Conservation (phyloP, 108 stramenopile species). For the Cyclostephanos tholiformis region DNA sequence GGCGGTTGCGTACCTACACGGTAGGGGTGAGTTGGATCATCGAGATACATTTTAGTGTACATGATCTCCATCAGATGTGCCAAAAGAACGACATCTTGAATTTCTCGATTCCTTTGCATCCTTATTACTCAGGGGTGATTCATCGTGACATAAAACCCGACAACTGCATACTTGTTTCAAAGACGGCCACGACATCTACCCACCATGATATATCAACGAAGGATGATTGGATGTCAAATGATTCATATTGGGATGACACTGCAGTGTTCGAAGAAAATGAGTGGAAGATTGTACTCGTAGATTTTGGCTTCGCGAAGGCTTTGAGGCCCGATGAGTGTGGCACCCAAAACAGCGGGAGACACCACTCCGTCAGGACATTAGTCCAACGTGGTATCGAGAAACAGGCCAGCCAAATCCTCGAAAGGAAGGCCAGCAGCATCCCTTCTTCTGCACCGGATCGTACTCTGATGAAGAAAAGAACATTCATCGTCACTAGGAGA, state of each 20-base stretch:
- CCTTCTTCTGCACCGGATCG: neutral
- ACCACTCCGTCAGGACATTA: conserved; percentile 30
- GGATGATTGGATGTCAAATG: conserved; percentile 66
- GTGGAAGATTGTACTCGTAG: conserved; percentile 79
- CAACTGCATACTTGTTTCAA: conserved; percentile 74
- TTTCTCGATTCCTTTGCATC: neutral
- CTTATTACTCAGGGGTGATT: conserved; percentile 14
- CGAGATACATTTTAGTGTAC: neutral
- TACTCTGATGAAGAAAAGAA: neutral
- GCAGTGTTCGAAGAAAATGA: conserved; percentile 51
- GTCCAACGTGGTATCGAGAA: conserved; percentile 34
- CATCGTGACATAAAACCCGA: conserved; percentile 84
- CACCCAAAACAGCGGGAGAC: conserved; percentile 20
- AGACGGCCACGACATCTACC: conserved; percentile 10
- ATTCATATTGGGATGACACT: conserved; percentile 71
- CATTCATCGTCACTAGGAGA: neutral
- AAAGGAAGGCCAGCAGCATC: neutral
- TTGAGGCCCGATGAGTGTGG: conserved; percentile 61
- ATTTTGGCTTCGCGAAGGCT: conserved; percentile 86
- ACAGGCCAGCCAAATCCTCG: conserved; percentile 9
- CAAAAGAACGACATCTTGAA: neutral
- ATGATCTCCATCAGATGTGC: neutral
- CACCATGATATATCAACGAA: conserved; percentile 33
- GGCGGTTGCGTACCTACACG: conserved; percentile 82
- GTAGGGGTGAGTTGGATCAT: conserved; percentile 38